Evolutionary conservation across 257 asterid genomes (phyloP), one percentile per base, ranked within the genome.

Genomic region (Salvia hispanica): DNA sequence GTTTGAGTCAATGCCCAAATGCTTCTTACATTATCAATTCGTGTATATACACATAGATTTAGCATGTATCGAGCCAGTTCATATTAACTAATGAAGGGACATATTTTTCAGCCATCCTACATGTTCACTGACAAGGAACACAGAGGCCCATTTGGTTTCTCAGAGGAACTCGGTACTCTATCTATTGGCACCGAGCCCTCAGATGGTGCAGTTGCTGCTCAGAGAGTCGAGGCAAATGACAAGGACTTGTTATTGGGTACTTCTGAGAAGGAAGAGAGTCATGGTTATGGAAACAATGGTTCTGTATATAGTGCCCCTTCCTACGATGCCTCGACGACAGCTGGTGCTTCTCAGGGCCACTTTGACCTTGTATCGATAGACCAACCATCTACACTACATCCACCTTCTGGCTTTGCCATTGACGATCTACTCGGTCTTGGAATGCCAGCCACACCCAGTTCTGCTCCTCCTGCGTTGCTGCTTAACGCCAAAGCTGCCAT

Each of bases 41-140:
- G 31, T 25, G 12, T 28, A 60, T 28, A 11, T 28, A 50, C 21
- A 12, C 57, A 67, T 25, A 25, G 2, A 2, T 2, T 14, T 43
- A 40, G 16, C 18, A 62, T 33, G 62, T 54, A 67, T 58, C 51
- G 39, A 45, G 58, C 18, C 65, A 69, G 15, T 15, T 7, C 75
- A 45, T 14, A 15, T 25, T 69, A 70, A 69, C 47, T 67, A 45
- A 77, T 3, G 31, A 25, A 9, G 6, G 55, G 51, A 52, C 44
- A 67, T 4, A 52, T 65, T 72, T 75, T 86, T 84, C 90, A 94
- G 99, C 99, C 99, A 43, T 91, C 99, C 15, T 94, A 91, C 83
- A 85, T 88, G 97, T 94, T 94, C 84, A 94, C 96, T 9, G 99
- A 94, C 73, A 94, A 94, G 76, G 99, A 88, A 71, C 81, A 94